Conservation (phyloP, 2,329 filamentous ascomycete species). For the Parascedosporium putredinis region DNA sequence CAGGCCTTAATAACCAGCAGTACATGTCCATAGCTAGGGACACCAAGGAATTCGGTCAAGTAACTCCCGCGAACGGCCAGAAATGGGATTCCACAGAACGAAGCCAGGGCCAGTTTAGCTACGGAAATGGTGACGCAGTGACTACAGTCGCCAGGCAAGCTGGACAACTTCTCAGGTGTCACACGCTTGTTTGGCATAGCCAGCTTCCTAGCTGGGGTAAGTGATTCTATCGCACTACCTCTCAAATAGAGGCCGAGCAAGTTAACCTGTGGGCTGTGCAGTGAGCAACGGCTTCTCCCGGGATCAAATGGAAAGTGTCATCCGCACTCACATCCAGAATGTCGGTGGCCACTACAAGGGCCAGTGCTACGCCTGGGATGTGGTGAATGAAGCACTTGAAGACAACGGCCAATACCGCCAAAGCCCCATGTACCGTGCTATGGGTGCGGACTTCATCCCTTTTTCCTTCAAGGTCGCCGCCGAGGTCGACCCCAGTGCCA, state of each 20-base stretch:
- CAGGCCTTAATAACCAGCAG: constrained; percentile 37
- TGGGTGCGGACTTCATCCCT: constrained; percentile 41
- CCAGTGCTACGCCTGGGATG: constrained; percentile 53
- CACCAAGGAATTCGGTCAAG: constrained; percentile 49
- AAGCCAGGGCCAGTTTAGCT: constrained; percentile 44
- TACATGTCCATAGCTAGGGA: constrained; percentile 47
- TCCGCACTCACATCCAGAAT: constrained; percentile 44
- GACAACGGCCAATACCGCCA: constrained; percentile 40
- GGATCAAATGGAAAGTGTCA: constrained; percentile 40
- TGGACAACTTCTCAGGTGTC: constrained; percentile 48
- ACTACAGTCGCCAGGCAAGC: constrained; percentile 29
- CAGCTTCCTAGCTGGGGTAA: constrained; percentile 19
- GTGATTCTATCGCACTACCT: not conserved
- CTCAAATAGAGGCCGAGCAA: too few relatives aligned
- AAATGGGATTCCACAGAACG: constrained; percentile 57
- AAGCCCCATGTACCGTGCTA: constrained; percentile 36
- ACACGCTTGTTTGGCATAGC: constrained; percentile 43
- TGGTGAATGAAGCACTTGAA: constrained; percentile 50
- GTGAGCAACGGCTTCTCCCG: constrained; percentile 37
- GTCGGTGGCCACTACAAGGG: constrained; percentile 47
- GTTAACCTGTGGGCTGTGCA: not conserved
- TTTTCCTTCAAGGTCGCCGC: constrained; percentile 40
- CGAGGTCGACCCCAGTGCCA: constrained; percentile 35
- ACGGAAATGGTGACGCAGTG: constrained; percentile 43
- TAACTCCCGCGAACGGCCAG: constrained; percentile 54